Evolutionary conservation across 2,329 filamentous ascomycete genomes (phyloP).

Genomic region (Huntiella savannae): DNA sequence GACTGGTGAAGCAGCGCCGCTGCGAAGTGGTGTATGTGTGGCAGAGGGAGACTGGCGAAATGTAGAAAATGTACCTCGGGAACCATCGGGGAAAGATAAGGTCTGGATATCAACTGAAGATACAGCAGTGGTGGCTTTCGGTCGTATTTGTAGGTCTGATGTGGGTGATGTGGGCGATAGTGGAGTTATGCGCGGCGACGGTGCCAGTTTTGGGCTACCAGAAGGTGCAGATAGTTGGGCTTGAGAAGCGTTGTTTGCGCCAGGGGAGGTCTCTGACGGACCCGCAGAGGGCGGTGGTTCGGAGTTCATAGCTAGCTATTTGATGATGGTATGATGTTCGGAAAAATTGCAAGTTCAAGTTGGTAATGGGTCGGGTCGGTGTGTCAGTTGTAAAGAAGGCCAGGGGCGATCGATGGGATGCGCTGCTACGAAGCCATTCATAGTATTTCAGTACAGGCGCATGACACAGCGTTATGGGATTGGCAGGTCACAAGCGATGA

Average conservation of each 20-base stretch:
- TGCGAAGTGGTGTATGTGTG: slow-evolving; percentile 18
- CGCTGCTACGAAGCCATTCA: slow-evolving; percentile 5
- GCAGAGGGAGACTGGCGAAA: slow-evolving; percentile 20
- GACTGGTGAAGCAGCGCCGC: slow-evolving; percentile 23
- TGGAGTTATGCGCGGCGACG: background rate
- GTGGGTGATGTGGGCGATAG: background rate
- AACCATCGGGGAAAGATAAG: slow-evolving; percentile 51
- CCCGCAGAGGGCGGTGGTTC: background rate
- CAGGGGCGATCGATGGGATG: slow-evolving; percentile 7
- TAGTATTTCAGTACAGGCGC: slow-evolving; percentile 10
- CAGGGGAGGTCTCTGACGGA: too few relatives aligned
- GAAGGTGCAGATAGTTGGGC: background rate
- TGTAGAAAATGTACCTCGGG: slow-evolving; percentile 41
- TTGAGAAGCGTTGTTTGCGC: background rate
- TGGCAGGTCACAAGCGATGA: background rate
- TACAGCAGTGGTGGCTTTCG: slow-evolving; percentile 66
- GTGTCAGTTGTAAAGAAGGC: slow-evolving; percentile 2
- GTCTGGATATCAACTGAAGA: slow-evolving; percentile 67
- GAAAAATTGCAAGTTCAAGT: background rate
- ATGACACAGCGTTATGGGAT: background rate
- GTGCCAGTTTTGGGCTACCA: background rate
- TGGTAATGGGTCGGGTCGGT: slow-evolving; percentile 1
- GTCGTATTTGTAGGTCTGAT: slow-evolving; percentile 18
- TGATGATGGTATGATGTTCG: background rate
- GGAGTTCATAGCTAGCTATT: slow-evolving; percentile 3